These are phyloP conservation scores for Nematocida ausubeli DNA, from an alignment of 371 early-diverging fungal genomes.

Conservation along the genomic window DNA sequence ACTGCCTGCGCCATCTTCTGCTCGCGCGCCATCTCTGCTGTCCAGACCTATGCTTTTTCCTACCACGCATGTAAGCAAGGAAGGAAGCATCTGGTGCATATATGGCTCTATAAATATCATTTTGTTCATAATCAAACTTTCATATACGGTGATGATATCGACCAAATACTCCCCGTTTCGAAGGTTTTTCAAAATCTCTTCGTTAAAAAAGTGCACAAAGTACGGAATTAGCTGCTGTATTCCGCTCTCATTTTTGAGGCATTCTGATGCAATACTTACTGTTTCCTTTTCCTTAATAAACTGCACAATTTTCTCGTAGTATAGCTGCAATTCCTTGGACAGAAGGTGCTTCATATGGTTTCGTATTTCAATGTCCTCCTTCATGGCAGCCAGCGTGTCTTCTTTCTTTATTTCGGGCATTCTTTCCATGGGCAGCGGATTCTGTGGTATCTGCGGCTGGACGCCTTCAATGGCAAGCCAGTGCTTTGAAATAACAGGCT, in stretches of 20 bases:
- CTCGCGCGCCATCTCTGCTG: not conserved
- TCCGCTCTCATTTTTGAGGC: constrained; percentile 80
- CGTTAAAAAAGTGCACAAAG: constrained; percentile 86
- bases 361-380: constrained; percentile 67
- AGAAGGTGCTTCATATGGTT: constrained; percentile 73
- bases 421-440: constrained; percentile 78
- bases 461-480: constrained; percentile 98
- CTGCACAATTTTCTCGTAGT: constrained; percentile 85
- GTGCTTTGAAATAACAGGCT: constrained; percentile 71
- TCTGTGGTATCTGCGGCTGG: constrained; percentile 94
- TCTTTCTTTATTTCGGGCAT: constrained; percentile 64
- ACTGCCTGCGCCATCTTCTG: not conserved
- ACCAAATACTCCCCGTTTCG: constrained; percentile 54
- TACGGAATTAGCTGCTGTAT: constrained; percentile 93
- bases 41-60: constrained; percentile 72
- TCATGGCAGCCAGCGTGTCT: constrained; percentile 72
- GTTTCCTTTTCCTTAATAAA: constrained; percentile 74
- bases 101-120: constrained; percentile 92
- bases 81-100: constrained; percentile 92
- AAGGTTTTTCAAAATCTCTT: constrained; percentile 71
- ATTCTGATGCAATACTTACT: constrained; percentile 76
- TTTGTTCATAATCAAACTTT: constrained; percentile 78
- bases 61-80: constrained; percentile 85
- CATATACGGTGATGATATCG: constrained; percentile 72
- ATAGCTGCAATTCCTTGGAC: constrained; percentile 86